Percentiles rank a stretch among this genome's conserved stretches.
phyloP scores from a whole-genome alignment of 768 basidiomycete species.

The Pleurotus tuoliensis region DNA sequence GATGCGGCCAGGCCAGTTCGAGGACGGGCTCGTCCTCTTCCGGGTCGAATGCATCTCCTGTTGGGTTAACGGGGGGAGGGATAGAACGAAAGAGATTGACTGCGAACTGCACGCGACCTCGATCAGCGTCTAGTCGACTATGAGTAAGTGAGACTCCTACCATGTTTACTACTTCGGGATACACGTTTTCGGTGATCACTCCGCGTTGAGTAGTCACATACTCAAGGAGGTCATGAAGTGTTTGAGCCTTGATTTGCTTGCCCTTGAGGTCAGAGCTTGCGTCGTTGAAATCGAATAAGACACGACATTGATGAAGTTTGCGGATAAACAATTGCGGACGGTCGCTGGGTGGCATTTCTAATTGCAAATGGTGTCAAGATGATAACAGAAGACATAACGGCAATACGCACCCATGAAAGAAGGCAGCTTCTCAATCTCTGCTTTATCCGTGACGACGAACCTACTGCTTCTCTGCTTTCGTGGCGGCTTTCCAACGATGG shows the following conservation, averaged over 20 bases:
- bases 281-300: slow-evolving; percentile 98
- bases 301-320: slow-evolving; percentile 94
- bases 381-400: background rate
- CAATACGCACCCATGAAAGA: slow-evolving; percentile 73
- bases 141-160: slow-evolving; percentile 40
- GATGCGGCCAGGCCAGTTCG: slow-evolving; percentile 98
- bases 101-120: slow-evolving; percentile 65
- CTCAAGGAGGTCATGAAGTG: slow-evolving; percentile 97
- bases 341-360: slow-evolving; percentile 88
- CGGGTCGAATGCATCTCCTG: slow-evolving; percentile 97
- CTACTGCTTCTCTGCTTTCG: slow-evolving; percentile 97
- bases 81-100: slow-evolving; percentile 99
- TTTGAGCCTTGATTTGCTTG: slow-evolving; percentile 98
- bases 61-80: slow-evolving; percentile 98
- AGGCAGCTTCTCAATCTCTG: slow-evolving; percentile 92
- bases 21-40: slow-evolving; percentile 99
- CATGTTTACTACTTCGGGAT: slow-evolving; percentile 99
- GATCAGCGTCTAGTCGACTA: slow-evolving; percentile 8
- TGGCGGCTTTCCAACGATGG: slow-evolving; percentile 93
- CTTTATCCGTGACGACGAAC: slow-evolving; percentile 93
- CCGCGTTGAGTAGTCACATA: slow-evolving; percentile 96
- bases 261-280: slow-evolving; percentile 92
- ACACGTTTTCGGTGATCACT: slow-evolving; percentile 94
- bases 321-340: slow-evolving; percentile 88
- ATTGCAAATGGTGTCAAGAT: slow-evolving; percentile 7